Percentiles rank a stretch among this genome's conserved stretches.
Evolutionary conservation across 495 filamentous ascomycete genomes (phyloP).

Genomic region (Penicillium longicatenatum): DNA sequence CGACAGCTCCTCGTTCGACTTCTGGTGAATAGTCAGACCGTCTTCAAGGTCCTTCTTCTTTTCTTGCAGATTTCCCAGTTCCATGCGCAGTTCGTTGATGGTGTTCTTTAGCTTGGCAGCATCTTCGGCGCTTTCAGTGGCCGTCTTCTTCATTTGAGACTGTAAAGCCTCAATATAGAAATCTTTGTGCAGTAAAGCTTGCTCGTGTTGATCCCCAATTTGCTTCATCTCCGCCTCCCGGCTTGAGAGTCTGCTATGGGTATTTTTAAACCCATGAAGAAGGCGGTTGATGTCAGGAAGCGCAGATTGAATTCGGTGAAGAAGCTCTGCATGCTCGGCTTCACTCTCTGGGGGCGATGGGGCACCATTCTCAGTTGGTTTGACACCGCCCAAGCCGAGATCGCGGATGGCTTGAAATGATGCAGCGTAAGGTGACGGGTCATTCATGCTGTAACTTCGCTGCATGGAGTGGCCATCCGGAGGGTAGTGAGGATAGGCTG

Average conservation of each 20-base stretch:
- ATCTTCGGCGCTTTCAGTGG: slow-evolving; percentile 52
- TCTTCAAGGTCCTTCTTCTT: slow-evolving; percentile 55
- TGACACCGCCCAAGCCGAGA: slow-evolving; percentile 26
- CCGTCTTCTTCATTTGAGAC: slow-evolving; percentile 54
- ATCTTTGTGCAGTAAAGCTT: slow-evolving; percentile 52
- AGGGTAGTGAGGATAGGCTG: slow-evolving; percentile 30
- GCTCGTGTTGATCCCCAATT: slow-evolving; percentile 48
- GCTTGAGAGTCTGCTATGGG: slow-evolving; percentile 42
- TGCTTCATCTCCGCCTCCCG: slow-evolving; percentile 51
- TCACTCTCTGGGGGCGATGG: slow-evolving; percentile 37
- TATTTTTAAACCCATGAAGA: slow-evolving; percentile 48
- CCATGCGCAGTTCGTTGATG: slow-evolving; percentile 53
- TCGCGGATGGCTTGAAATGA: slow-evolving; percentile 40
- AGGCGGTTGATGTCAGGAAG: slow-evolving; percentile 54
- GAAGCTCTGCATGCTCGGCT: slow-evolving; percentile 45
- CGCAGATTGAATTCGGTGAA: slow-evolving; percentile 49
- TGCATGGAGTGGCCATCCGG: slow-evolving; percentile 30
- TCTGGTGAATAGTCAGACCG: slow-evolving; percentile 40
- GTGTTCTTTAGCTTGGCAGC: slow-evolving; percentile 46
- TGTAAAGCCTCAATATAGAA: slow-evolving; percentile 56
- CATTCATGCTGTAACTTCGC: slow-evolving; percentile 32
- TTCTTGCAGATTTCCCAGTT: slow-evolving; percentile 59
- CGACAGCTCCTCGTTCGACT: slow-evolving; percentile 44
- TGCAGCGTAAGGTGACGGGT: slow-evolving; percentile 30
- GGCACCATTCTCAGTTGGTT: slow-evolving; percentile 29